Percentiles rank a stretch among this genome's conserved stretches.
phyloP scores from a whole-genome alignment of 441 rosid genomes.

The Cnidoscolus chayamansa region DNA sequence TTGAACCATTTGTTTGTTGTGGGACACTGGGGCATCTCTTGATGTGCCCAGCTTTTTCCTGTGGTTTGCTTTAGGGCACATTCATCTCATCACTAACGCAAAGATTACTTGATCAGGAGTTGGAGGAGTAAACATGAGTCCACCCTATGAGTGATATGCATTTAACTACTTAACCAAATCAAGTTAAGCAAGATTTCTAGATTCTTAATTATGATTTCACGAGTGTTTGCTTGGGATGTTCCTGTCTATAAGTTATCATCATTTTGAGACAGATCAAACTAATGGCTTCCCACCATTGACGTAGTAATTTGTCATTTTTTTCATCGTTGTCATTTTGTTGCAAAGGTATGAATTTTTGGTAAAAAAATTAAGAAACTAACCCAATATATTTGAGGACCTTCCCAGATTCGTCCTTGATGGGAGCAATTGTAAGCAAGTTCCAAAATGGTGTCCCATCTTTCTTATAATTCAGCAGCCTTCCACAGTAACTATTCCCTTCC shows the following conservation, averaged over 20 bases:
- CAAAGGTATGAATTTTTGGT: too few relatives aligned
- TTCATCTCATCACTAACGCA: not conserved
- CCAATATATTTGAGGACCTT: conserved; percentile 84
- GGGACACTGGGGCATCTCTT: conserved; percentile 2
- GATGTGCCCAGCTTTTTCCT: not conserved
- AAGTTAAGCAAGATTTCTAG: too few relatives aligned
- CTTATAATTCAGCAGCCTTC: conserved; percentile 85
- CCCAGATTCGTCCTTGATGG: conserved; percentile 87
- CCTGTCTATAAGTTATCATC: too few relatives aligned
- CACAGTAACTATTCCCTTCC: conserved; percentile 66
- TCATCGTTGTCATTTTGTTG: too few relatives aligned
- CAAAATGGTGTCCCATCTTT: conserved; percentile 93
- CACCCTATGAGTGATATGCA: too few relatives aligned
- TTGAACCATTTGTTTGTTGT: not conserved
- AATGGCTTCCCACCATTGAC: too few relatives aligned
- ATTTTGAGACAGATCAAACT: too few relatives aligned
- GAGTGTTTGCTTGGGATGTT: too few relatives aligned
- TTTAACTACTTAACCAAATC: too few relatives aligned
- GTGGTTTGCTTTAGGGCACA: conserved; percentile 16
- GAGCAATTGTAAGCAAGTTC: conserved; percentile 92
- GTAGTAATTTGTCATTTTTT: too few relatives aligned
- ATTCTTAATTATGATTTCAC: too few relatives aligned
- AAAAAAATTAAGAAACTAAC: conserved; percentile 38
- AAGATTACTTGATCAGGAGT: not conserved
- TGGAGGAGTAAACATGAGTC: too few relatives aligned